phyloP scores from a whole-genome alignment of 306 rosid species.

The Elaeagnus macrophylla region DNA sequence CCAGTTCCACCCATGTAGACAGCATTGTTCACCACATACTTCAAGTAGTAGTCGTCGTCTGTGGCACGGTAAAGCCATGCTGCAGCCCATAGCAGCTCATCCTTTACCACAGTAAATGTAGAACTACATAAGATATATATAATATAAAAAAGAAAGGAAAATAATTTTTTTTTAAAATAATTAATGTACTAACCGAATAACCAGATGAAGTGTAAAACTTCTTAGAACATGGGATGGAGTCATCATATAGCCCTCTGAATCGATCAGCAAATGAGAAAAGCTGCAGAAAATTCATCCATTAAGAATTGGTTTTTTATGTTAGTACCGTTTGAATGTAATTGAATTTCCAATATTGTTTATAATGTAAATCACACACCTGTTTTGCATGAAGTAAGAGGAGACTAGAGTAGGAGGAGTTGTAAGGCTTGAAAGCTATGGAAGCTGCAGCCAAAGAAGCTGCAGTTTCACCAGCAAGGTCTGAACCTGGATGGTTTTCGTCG shows the following conservation, averaged over 20 bases:
- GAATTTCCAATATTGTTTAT: not conserved
- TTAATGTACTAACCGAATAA: constrained; percentile 41
- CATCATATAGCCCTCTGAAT: constrained; percentile 66
- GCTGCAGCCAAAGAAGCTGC: constrained; percentile 89
- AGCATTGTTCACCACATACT: constrained; percentile 65
- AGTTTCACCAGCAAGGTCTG: constrained; percentile 86
- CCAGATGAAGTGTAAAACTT: constrained; percentile 70
- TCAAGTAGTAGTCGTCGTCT: constrained; percentile 57
- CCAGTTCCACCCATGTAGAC: constrained; percentile 83
- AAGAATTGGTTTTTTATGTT: not conserved
- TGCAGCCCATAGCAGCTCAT: constrained; percentile 88
- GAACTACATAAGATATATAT: constrained; percentile 8
- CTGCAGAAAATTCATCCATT: constrained; percentile 24
- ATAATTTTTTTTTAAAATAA: not conserved
- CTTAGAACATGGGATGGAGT: constrained; percentile 42
- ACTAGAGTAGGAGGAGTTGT: constrained; percentile 67
- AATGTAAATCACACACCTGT: constrained; percentile 29
- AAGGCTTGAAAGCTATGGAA: constrained; percentile 65
- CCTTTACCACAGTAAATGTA: constrained; percentile 29
- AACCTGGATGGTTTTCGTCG: constrained; percentile 74
- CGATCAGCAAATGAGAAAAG: constrained; percentile 77
- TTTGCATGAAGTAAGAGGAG: constrained; percentile 64
- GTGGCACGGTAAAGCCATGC: constrained; percentile 76
- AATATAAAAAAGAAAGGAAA: not conserved
- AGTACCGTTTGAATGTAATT: not conserved